phyloP scores from a whole-genome alignment of 2,329 filamentous ascomycete genomes.

The Huntiella omanensis region DNA sequence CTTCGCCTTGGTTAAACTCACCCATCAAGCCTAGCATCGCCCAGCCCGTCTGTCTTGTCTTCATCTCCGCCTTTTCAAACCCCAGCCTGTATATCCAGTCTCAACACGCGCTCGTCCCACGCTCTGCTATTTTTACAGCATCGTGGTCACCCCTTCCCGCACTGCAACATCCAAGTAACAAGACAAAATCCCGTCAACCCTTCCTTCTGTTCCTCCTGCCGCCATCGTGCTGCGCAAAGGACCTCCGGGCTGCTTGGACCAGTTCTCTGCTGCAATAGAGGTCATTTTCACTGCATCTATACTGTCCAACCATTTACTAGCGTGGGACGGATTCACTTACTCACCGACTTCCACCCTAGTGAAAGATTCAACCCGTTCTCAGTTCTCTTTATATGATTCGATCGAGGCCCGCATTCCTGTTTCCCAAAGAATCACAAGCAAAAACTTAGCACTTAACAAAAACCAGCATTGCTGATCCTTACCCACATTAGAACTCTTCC shows the following conservation, averaged over 20 bases:
- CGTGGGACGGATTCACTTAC: not conserved
- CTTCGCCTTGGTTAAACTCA: too few species aligned
- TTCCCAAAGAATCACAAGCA: too few species aligned
- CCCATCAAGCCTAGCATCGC: not conserved
- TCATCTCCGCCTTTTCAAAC: too few species aligned
- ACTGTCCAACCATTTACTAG: conserved; percentile 4
- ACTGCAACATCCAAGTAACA: not conserved
- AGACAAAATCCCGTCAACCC: not conserved
- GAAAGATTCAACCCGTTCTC: not conserved
- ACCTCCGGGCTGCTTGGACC: not conserved
- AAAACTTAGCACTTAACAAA: not conserved
- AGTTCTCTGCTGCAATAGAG: conserved; percentile 1
- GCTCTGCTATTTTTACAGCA: too few species aligned
- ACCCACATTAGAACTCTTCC: too few species aligned
- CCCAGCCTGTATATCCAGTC: too few species aligned
- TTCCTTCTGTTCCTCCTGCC: not conserved
- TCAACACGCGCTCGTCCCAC: too few species aligned
- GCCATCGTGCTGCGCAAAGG: not conserved
- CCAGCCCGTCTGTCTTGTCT: too few species aligned
- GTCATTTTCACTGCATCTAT: not conserved
- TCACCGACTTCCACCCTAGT: too few species aligned
- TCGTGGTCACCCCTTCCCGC: not conserved
- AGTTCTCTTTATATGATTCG: not conserved
- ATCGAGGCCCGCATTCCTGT: not conserved
- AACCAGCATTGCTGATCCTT: too few species aligned